A percentile compares a stretch with the other conserved stretches of the same genome.
Conservation (phyloP, 441 rosid species). For the Monsonia emarginata region DNA sequence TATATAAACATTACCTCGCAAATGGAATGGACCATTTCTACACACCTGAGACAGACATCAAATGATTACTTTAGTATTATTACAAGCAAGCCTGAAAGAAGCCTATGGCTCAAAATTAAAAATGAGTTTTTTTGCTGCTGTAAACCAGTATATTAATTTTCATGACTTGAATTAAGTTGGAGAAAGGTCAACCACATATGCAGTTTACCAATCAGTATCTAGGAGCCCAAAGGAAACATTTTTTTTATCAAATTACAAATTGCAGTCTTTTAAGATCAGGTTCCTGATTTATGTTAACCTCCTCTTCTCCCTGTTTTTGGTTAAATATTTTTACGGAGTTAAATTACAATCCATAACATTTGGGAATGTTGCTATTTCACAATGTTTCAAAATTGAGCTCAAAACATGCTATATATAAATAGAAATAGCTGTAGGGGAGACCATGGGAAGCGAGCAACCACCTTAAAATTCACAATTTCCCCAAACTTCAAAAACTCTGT, state of each 20-base stretch:
- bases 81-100: constrained; percentile 8
- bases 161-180: background rate
- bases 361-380: background rate
- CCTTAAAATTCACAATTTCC: constrained; percentile 92
- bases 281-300: too few relatives aligned
- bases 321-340: too few relatives aligned
- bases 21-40: constrained; percentile 76
- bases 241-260: background rate
- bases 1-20: constrained; percentile 82
- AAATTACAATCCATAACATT: constrained; percentile 1
- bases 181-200: background rate
- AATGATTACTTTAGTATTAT: constrained; percentile 4
- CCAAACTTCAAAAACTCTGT: constrained; percentile 91
- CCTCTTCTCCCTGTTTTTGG: too few relatives aligned
- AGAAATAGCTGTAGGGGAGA: background rate
- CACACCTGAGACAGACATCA: constrained; percentile 48
- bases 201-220: background rate
- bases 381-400: background rate
- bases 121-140: background rate
- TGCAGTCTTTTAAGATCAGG: too few relatives aligned
- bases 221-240: background rate
- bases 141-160: background rate
- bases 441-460: constrained; percentile 23
- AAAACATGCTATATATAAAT: background rate
- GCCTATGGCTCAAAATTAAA: background rate